Evolutionary conservation across 371 early-diverging fungal genomes (phyloP).

Genomic region (Sporodiniella umbellata): DNA sequence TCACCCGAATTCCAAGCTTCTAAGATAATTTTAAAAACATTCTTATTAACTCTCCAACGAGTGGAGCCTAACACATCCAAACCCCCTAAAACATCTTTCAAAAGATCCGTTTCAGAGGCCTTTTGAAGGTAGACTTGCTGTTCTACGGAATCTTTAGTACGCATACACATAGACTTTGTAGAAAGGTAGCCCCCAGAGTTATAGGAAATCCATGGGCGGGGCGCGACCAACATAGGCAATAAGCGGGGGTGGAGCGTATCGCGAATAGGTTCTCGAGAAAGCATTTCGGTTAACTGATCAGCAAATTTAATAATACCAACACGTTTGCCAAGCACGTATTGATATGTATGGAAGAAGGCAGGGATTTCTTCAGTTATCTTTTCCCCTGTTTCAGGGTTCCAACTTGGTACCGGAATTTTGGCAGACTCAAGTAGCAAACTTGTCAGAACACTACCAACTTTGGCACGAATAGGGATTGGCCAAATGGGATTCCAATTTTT

Average conservation of each 20-base stretch:
- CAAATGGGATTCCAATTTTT: slow-evolving; percentile 64
- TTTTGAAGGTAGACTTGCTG: slow-evolving; percentile 75
- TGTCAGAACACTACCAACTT: slow-evolving; percentile 65
- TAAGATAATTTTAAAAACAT: slow-evolving; percentile 74
- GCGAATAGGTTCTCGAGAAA: slow-evolving; percentile 61
- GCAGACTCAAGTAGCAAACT: slow-evolving; percentile 75
- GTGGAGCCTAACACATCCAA: slow-evolving; percentile 91
- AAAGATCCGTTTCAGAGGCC: slow-evolving; percentile 76
- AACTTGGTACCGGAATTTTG: slow-evolving; percentile 61
- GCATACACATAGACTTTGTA: slow-evolving; percentile 68
- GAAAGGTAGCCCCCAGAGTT: slow-evolving; percentile 91
- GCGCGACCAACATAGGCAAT: slow-evolving; percentile 94
- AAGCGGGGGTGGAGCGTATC: slow-evolving; percentile 73
- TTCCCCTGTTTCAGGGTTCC: slow-evolving; percentile 55
- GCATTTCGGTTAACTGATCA: slow-evolving; percentile 65
- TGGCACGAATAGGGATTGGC: slow-evolving; percentile 63
- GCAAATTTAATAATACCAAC: slow-evolving; percentile 77
- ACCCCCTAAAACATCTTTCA: slow-evolving; percentile 69
- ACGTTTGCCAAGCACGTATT: slow-evolving; percentile 59
- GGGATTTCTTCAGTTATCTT: slow-evolving; percentile 61
- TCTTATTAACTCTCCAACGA: slow-evolving; percentile 86
- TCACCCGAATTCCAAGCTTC: slow-evolving; percentile 90
- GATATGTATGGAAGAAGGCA: slow-evolving; percentile 82
- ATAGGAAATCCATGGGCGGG: slow-evolving; percentile 91
- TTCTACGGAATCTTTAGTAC: slow-evolving; percentile 72